phyloP scores from a whole-genome alignment of 345 rosid species.

The Kernera saxatilis region DNA sequence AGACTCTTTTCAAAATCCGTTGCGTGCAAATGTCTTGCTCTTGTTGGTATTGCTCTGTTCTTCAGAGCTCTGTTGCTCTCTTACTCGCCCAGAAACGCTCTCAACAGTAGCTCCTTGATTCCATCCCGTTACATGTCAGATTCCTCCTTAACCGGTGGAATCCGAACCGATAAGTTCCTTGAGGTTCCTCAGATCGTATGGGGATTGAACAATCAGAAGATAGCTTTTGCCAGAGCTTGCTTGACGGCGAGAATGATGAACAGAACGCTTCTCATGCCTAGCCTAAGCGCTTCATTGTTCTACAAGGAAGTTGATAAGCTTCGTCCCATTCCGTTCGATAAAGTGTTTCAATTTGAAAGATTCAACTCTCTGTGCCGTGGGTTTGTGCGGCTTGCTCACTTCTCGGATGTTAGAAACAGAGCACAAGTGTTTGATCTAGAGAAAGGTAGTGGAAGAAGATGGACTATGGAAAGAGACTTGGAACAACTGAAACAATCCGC shows the following conservation, averaged over 20 bases:
- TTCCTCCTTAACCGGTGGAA: slow-evolving; percentile 30
- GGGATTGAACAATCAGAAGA: slow-evolving; percentile 98
- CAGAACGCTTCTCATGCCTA: slow-evolving; percentile 89
- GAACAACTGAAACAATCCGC: slow-evolving; percentile 53
- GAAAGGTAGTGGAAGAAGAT: slow-evolving; percentile 97
- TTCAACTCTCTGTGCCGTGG: slow-evolving; percentile 72
- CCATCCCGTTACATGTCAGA: slow-evolving; percentile 21
- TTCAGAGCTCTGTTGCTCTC: slow-evolving; percentile 43
- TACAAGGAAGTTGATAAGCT: slow-evolving; percentile 79
- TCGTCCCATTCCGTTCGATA: slow-evolving; percentile 74
- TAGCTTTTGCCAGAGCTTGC: slow-evolving; percentile 94
- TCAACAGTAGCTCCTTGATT: slow-evolving; percentile 19
- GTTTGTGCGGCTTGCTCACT: slow-evolving; percentile 64
- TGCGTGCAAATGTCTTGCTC: slow-evolving; percentile 53
- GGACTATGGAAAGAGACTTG: slow-evolving; percentile 76
- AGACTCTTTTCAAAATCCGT: slow-evolving; percentile 40
- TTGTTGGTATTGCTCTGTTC: slow-evolving; percentile 46
- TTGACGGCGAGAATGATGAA: slow-evolving; percentile 82
- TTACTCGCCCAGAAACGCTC: slow-evolving; percentile 32
- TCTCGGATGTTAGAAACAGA: slow-evolving; percentile 48
- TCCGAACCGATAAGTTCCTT: slow-evolving; percentile 58
- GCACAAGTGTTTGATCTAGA: slow-evolving; percentile 41
- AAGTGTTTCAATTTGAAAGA: slow-evolving; percentile 64
- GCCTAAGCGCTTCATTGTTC: slow-evolving; percentile 85
- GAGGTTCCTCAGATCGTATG: slow-evolving; percentile 95